Evolutionary conservation across 2,329 filamentous ascomycete species (phyloP), one percentile per base, ranked within the genome.

Genomic region (Penicillium crustosum): DNA sequence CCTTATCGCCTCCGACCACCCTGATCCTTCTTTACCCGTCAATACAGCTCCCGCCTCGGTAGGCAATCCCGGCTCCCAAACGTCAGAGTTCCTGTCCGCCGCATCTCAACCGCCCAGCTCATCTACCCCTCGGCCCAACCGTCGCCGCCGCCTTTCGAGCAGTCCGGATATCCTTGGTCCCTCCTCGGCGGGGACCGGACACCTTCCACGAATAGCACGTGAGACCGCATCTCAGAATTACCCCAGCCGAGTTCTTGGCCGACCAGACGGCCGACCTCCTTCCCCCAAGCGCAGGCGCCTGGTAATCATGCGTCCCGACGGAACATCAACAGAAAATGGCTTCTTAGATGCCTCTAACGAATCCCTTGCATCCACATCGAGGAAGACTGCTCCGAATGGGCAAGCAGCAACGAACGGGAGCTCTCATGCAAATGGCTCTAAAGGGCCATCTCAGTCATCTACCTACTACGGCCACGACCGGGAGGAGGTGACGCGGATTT

Each of bases 401-500:
- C 81, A 83, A 39, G 75, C 80, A 17, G 63, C 56, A 56, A 73
- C 70, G 55, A 78, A 77, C 61, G 74, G 76, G 29, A 72, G 73
- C 29, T 65, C 71, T 33, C 68, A 74, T 13, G 70, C 71, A 19
- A 79, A 78, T 59, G 77, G 77, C 31, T 70, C 76, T 3, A 66
- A 68, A 41, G 75, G 73, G 53, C 66, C 39, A 60, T 67, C 47
- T 59, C 66, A 33, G 58, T 67, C 48, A 60, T 70, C 79, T 6
- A 79, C 79, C 35, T 97, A 95, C 73, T 89, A 87, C 70, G 93
- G 92, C 19, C 93, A 97, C 71, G 86, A 94, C 71, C 86, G 91
- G 71, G 92, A 96, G 79, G 93, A 99, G 78, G 89, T 97, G 44
- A 96, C 93, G 6, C 83, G 94, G 53, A 89, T 97, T 62, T 77